These are phyloP conservation scores for Madurella mycetomatis DNA, from an alignment of 2,329 filamentous ascomycete genomes.

Conservation along the genomic window DNA sequence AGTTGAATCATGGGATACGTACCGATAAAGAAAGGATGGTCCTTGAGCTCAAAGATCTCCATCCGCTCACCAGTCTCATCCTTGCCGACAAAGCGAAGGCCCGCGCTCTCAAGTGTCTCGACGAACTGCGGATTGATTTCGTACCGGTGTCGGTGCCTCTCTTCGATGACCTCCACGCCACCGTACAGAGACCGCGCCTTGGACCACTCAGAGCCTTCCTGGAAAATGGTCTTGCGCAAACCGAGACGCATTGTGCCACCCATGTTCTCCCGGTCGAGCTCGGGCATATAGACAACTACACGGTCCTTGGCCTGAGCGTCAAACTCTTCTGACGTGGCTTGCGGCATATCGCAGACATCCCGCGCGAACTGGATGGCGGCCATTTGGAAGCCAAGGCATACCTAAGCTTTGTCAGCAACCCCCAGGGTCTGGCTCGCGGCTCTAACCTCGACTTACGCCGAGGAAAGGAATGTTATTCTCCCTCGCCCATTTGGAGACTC, in stretches of 20 bases:
- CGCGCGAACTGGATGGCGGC: constrained; percentile 87
- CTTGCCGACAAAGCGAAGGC: constrained; percentile 69
- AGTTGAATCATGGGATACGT: constrained; percentile 6
- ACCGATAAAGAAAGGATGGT: constrained; percentile 69
- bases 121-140: constrained; percentile 74
- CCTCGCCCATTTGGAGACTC: constrained; percentile 80
- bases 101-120: constrained; percentile 55
- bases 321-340: constrained; percentile 55
- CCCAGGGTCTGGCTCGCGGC: background rate
- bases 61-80: constrained; percentile 69
- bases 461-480: constrained; percentile 77
- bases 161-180: constrained; percentile 45
- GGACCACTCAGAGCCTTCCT: constrained; percentile 64
- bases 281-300: constrained; percentile 89
- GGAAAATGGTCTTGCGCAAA: constrained; percentile 65
- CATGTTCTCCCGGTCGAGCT: constrained; percentile 64
- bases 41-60: constrained; percentile 71
- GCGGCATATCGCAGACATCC: constrained; percentile 61
- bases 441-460: constrained; percentile 44
- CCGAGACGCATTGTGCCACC: constrained; percentile 78
- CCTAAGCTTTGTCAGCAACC: background rate
- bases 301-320: constrained; percentile 55
- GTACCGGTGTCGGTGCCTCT: constrained; percentile 75
- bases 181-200: constrained; percentile 66
- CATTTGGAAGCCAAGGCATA: constrained; percentile 63